Evolutionary conservation across 2,329 filamentous ascomycete species (phyloP).

Genomic region (Cladorrhinum sp.): DNA sequence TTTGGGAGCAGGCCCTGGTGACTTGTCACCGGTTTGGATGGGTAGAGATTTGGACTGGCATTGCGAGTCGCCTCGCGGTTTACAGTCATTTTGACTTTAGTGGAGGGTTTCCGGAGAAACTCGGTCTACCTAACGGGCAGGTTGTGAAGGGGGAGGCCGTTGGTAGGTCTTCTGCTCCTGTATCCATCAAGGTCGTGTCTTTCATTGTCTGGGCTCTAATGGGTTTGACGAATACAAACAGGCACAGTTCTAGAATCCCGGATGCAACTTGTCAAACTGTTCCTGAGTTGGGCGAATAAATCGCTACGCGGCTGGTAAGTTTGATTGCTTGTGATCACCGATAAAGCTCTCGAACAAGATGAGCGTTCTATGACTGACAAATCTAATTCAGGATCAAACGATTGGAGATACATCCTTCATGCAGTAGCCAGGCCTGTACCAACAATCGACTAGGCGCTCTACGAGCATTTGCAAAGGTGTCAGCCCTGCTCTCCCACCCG

Average conservation of each 20-base stretch:
- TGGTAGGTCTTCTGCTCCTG: neutral
- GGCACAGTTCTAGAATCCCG: neutral
- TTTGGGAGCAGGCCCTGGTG: neutral
- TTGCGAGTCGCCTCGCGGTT: neutral
- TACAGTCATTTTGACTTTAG: neutral
- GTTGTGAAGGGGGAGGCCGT: neutral
- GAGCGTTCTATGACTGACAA: neutral
- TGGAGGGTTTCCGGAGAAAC: neutral
- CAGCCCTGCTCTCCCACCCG: neutral
- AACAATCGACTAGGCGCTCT: neutral
- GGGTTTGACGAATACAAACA: no score
- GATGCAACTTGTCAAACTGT: neutral
- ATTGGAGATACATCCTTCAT: neutral
- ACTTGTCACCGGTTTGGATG: neutral
- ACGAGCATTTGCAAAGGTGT: neutral
- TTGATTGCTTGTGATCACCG: no score
- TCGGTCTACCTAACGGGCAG: neutral
- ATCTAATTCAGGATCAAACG: neutral
- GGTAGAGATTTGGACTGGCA: neutral
- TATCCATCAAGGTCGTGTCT: neutral
- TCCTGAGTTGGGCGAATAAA: neutral
- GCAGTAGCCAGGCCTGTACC: neutral
- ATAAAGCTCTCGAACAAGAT: no score
- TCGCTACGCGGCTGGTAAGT: neutral
- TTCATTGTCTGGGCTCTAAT: neutral